Conservation (phyloP, 495 filamentous ascomycete genomes). For the Hyaloscypha finlandica region DNA sequence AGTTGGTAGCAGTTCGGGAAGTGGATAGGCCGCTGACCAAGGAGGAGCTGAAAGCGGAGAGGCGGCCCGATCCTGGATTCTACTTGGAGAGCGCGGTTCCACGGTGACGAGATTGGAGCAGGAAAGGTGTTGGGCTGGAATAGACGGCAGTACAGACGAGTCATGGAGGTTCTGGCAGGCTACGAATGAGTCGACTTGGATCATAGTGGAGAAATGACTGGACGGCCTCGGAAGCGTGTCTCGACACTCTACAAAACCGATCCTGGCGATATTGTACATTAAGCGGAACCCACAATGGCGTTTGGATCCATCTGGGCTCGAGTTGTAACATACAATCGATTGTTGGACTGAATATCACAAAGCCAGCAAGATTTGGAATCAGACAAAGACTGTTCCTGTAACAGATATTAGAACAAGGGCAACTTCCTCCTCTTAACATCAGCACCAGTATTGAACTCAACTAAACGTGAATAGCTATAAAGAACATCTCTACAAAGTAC, state of each 20-base stretch:
- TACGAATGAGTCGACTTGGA: background rate
- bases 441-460: too few relatives aligned
- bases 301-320: background rate
- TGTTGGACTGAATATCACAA: background rate
- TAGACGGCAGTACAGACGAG: background rate
- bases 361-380: background rate
- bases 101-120: constrained; percentile 20
- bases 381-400: background rate
- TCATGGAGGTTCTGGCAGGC: background rate
- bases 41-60: constrained; percentile 69
- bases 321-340: background rate
- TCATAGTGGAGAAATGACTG: background rate
- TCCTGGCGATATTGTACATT: background rate
- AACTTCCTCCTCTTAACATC: too few relatives aligned
- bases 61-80: constrained; percentile 82
- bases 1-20: constrained; percentile 85
- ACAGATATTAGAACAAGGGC: background rate
- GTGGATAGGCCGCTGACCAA: constrained; percentile 71
- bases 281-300: constrained; percentile 1
- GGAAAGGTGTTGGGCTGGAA: background rate
- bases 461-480: too few relatives aligned
- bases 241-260: background rate
- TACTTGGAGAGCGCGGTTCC: constrained; percentile 71
- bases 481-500: too few relatives aligned
- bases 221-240: background rate